Conservation (phyloP, 495 filamentous ascomycete genomes). For the Mytilinidion resinicola region DNA sequence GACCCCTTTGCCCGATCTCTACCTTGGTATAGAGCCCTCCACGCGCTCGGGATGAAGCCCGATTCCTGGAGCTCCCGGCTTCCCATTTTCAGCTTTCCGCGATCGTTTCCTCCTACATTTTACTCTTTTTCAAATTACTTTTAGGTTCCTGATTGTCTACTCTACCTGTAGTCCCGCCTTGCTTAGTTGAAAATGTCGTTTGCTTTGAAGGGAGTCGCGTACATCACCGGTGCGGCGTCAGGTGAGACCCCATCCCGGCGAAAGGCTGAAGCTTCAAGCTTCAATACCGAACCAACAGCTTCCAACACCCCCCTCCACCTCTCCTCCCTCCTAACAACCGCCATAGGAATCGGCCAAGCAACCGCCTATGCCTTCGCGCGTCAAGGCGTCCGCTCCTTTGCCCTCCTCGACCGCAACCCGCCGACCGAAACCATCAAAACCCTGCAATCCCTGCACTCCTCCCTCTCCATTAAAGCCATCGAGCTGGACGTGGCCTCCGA, state of each 20-base stretch:
- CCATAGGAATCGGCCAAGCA: constrained; percentile 36
- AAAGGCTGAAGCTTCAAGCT: not conserved
- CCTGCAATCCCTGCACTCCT: constrained; percentile 28
- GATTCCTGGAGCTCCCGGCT: no score
- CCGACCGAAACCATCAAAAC: constrained; percentile 24
- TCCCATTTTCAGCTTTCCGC: no score
- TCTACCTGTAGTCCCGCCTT: not conserved
- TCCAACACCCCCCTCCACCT: not conserved
- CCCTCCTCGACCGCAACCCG: constrained; percentile 34
- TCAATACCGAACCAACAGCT: not conserved
- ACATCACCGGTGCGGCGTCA: constrained; percentile 40
- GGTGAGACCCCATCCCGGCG: constrained; percentile 22
- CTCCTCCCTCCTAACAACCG: not conserved
- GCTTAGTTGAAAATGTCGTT: constrained; percentile 27
- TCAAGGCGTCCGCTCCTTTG: constrained; percentile 35
- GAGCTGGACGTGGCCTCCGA: constrained; percentile 33
- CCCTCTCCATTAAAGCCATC: constrained; percentile 31
- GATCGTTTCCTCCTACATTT: no score
- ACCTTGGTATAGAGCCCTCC: no score
- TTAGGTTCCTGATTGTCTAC: no score
- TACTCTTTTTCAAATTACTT: no score
- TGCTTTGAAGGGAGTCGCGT: constrained; percentile 35
- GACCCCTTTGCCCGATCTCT: no score
- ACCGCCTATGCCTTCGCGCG: constrained; percentile 35
- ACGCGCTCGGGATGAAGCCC: no score